These are phyloP conservation scores for Xylaria sp. DNA, from an alignment of 2,329 filamentous ascomycete species.

Conservation along the genomic window DNA sequence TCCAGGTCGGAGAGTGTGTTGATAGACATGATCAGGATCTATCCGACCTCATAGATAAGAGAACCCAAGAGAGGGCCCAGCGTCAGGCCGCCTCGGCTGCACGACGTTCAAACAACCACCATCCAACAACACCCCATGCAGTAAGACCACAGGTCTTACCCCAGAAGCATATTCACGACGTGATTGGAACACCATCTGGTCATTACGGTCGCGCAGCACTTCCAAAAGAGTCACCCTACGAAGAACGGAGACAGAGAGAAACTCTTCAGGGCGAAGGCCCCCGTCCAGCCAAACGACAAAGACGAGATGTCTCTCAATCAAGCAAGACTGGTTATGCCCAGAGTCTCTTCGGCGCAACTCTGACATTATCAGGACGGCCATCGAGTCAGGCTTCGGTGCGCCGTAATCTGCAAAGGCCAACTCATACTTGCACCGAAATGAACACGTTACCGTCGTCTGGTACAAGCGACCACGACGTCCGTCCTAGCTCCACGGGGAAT, in stretches of 20 bases:
- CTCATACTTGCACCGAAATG: conserved; percentile 10
- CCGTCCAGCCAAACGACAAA: conserved; percentile 39
- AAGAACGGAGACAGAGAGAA: conserved; percentile 45
- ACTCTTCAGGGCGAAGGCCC: conserved; percentile 24
- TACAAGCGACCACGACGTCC: conserved; percentile 8
- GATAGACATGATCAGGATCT: conserved; percentile 72
- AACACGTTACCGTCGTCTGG: conserved; percentile 14
- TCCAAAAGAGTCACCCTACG: conserved; percentile 59
- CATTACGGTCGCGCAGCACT: conserved; percentile 56
- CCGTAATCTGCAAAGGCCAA: conserved; percentile 16
- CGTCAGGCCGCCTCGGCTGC: conserved; percentile 42
- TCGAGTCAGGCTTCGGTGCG: conserved; percentile 31
- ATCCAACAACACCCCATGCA: conserved; percentile 27
- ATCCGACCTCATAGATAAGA: conserved; percentile 67
- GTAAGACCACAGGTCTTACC: conserved; percentile 34
- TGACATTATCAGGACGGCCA: conserved; percentile 39
- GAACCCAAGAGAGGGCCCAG: conserved; percentile 51
- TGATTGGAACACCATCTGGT: conserved; percentile 61
- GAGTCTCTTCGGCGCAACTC: conserved; percentile 44
- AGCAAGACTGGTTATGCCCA: conserved; percentile 47
- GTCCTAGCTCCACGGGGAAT: neutral
- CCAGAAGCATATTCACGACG: conserved; percentile 46
- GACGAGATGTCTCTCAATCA: conserved; percentile 34
- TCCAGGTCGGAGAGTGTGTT: conserved; percentile 74
- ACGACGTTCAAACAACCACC: conserved; percentile 18